phyloP scores from a whole-genome alignment of 805 yeast genomes.

The Cyberlindnera euphorbiae region DNA sequence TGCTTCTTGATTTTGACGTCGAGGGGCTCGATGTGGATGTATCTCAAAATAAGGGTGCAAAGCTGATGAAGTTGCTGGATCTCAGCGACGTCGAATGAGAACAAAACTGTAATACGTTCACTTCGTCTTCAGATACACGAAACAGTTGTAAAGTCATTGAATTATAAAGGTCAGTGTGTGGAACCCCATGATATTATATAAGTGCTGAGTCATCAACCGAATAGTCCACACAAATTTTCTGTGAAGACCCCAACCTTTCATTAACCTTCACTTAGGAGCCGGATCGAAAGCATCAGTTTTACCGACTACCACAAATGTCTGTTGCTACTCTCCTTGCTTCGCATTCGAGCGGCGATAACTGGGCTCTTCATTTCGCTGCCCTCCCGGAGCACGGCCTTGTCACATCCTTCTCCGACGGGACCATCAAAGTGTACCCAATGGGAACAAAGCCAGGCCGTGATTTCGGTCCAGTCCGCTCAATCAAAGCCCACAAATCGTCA shows the following conservation, averaged over 20 bases:
- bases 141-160: too few relatives aligned
- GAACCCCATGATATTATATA: too few relatives aligned
- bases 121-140: too few relatives aligned
- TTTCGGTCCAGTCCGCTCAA: conserved; percentile 19
- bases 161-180: too few relatives aligned
- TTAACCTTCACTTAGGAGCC: too few relatives aligned
- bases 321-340: conserved; percentile 20
- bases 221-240: too few relatives aligned
- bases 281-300: too few relatives aligned
- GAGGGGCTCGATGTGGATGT: conserved; percentile 21
- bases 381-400: conserved; percentile 34
- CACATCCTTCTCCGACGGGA: conserved; percentile 46
- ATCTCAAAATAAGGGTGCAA: conserved; percentile 27
- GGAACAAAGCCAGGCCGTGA: conserved; percentile 21
- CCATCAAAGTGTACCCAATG: conserved; percentile 34
- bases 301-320: too few relatives aligned
- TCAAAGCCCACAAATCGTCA: conserved; percentile 34
- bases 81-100: conserved; percentile 21
- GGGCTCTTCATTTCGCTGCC: conserved; percentile 44
- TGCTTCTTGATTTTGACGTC: conserved; percentile 27
- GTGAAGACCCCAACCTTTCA: background rate
- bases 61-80: conserved; percentile 27
- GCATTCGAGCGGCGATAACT: conserved; percentile 36
- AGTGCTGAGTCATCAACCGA: too few relatives aligned
- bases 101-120: too few relatives aligned